Evolutionary conservation across 148 eudicot species (phyloP).

Genomic region (Polygonum aviculare): DNA sequence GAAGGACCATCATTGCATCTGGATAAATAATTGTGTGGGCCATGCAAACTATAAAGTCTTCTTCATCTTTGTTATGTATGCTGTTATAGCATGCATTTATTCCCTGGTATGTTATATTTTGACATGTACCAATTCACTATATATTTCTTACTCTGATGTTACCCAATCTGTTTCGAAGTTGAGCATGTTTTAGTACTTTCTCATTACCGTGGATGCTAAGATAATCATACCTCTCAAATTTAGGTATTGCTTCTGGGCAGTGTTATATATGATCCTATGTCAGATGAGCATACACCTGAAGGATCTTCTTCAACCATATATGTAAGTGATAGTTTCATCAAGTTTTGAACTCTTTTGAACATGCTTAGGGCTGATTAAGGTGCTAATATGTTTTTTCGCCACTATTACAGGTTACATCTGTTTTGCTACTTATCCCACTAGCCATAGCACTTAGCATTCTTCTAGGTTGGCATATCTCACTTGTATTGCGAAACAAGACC

Average conservation of each 20-base stretch:
- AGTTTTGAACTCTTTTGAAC: background rate
- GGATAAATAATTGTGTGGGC: conserved; percentile 98
- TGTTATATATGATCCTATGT: conserved; percentile 36
- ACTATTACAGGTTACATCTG: conserved; percentile 63
- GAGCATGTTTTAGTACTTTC: background rate
- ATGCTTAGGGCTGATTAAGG: background rate
- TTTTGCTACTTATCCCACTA: conserved; percentile 59
- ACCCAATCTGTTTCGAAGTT: background rate
- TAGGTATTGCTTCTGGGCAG: conserved; percentile 94
- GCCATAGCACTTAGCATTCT: conserved; percentile 63
- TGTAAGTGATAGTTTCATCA: conserved; percentile 24
- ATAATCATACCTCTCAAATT: background rate
- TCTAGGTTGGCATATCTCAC: conserved; percentile 83
- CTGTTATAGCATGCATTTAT: conserved; percentile 75
- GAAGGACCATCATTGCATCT: conserved; percentile 96
- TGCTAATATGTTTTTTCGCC: conserved; percentile 7
- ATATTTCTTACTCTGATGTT: conserved; percentile 1
- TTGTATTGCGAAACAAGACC: conserved; percentile 73
- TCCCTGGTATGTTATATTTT: conserved; percentile 57
- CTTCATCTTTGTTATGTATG: conserved; percentile 72
- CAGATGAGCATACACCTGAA: conserved; percentile 42
- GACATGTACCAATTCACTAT: conserved; percentile 3
- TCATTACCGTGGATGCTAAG: background rate
- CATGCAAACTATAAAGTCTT: conserved; percentile 91
- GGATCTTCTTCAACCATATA: conserved; percentile 58